Conservation (phyloP, 441 rosid species). For the Aquilaria agallochum region DNA sequence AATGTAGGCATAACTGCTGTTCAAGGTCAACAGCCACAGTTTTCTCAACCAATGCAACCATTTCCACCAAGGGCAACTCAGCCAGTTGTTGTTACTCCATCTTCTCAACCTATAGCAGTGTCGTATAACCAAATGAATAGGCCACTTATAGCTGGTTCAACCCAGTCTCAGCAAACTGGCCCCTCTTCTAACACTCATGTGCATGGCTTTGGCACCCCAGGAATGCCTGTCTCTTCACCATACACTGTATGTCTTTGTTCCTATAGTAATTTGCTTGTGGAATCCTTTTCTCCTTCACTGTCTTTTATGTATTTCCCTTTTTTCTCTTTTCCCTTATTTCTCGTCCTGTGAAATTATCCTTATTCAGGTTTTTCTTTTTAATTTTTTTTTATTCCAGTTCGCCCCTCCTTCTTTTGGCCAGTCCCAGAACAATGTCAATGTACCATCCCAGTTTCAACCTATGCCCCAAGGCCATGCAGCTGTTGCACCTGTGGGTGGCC, state of each 20-base stretch:
- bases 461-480: constrained; percentile 57
- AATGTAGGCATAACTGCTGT: constrained; percentile 47
- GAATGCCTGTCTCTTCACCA: constrained; percentile 44
- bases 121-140: constrained; percentile 58
- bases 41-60: constrained; percentile 69
- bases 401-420: constrained; percentile 58
- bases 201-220: constrained; percentile 50
- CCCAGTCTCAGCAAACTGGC: constrained; percentile 45
- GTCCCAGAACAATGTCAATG: constrained; percentile 44
- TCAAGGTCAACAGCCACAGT: constrained; percentile 61
- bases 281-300: too few species aligned
- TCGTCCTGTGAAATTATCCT: constrained; percentile 2
- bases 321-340: constrained; percentile 10
- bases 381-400: constrained; percentile 41
- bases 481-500: constrained; percentile 39
- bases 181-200: constrained; percentile 31
- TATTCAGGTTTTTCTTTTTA: constrained; percentile 13
- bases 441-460: constrained; percentile 52
- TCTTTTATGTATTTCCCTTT: not conserved
- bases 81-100: constrained; percentile 55
- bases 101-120: constrained; percentile 53
- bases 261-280: not conserved
- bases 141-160: constrained; percentile 52
- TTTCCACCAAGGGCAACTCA: constrained; percentile 71
- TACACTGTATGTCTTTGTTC: constrained; percentile 43